Base-by-base conservation (phyloP, 441 rosid genomes). In the Isatis lusitanica region DNA sequence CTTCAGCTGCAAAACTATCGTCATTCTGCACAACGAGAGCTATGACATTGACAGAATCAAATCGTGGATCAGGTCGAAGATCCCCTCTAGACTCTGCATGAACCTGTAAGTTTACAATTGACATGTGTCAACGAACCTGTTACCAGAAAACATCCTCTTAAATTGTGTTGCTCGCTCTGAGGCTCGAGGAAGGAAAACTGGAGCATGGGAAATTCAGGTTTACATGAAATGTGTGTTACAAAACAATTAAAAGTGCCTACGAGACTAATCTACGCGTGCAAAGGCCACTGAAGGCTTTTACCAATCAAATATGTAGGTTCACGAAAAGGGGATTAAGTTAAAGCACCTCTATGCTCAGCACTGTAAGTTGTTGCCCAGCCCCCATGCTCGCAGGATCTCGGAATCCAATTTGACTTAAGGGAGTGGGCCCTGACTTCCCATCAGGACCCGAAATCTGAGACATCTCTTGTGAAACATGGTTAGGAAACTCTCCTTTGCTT, bases 361-460 rank as follows among this genome's bases (percentile, higher is more conserved):
- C 68, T 42, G 97, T 88, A 63, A 95, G 86, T 71, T 95, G 99
- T 80, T 93, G 96, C 66, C 99, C 99, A 72, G 88, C 97, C 71
- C 99, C 98, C 80, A 85, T 76, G 83, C 96, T 93, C 17, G 98
- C 97, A 79, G 98, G 95, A 88, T 95, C 98, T 75, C 88, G 91
- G 75, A 91, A 95, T 59, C 99, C 99, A 60, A 85, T 87, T 87
- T 95, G 97, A 82, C 97, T 93, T 69, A 88, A 88, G 67, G 99
- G 97, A 76, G 98, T 95, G 53, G 88, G 81, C 66, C 85, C 83
- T 61, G 97, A 84, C 81, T 87, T 86, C 70, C 82, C 87, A 71
- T 78, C 88, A 78, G 98, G 98, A 38, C 94, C 97, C 2, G 97
- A 95, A 77, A 95, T 86, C 85, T 95, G 98, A 59, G 98, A 95